Evolutionary conservation across 257 asterid genomes (phyloP).

Genomic region (Solanum medicagineum): DNA sequence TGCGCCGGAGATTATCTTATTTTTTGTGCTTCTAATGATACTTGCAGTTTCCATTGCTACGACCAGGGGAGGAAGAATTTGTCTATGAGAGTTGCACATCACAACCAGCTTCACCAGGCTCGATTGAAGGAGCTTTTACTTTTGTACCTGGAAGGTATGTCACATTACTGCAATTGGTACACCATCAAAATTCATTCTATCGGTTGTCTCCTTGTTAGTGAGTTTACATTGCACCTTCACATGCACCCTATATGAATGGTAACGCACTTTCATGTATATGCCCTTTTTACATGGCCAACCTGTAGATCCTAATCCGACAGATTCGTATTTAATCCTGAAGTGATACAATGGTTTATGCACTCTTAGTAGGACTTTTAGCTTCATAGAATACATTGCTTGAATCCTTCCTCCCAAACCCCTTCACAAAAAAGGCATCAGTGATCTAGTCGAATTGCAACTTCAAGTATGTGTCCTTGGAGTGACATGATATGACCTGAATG

Average conservation of each 20-base stretch:
- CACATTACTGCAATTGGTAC: background rate
- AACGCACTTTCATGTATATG: background rate
- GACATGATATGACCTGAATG: background rate
- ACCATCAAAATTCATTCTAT: background rate
- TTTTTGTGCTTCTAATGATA: background rate
- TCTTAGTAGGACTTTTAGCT: background rate
- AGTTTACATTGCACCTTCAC: background rate
- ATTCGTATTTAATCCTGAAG: background rate
- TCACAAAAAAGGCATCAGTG: background rate
- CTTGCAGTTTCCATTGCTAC: constrained; percentile 73
- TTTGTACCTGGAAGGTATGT: constrained; percentile 90
- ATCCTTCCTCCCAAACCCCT: background rate
- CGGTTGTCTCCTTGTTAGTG: background rate
- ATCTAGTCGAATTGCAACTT: background rate
- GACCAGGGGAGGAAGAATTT: constrained; percentile 66
- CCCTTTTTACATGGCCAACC: background rate
- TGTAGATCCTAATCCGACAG: background rate
- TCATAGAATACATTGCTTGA: background rate
- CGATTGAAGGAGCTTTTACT: constrained; percentile 75
- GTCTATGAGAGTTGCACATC: constrained; percentile 64
- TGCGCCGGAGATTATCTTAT: background rate
- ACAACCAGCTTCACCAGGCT: constrained; percentile 42
- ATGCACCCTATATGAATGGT: background rate
- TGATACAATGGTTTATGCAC: background rate
- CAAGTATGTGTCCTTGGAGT: background rate